Evolutionary conservation across 257 asterid species (phyloP).

Genomic region (Nicotiana obtusifolia): DNA sequence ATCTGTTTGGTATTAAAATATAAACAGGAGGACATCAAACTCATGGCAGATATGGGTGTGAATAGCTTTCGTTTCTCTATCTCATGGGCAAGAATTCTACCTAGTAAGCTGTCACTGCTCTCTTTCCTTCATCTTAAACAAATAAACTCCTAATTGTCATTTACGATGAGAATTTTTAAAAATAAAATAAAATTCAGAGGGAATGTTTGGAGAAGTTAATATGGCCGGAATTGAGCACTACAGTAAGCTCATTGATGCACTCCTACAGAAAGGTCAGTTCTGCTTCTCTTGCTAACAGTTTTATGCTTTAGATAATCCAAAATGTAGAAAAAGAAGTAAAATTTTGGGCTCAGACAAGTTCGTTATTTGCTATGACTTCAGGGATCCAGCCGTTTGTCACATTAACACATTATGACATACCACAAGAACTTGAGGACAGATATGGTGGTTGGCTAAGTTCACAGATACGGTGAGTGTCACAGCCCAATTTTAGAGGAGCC

Average conservation of each 20-base stretch:
- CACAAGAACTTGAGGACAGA: constrained; percentile 70
- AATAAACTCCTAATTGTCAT: neutral
- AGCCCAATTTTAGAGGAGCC: too few species aligned
- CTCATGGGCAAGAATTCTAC: constrained; percentile 21
- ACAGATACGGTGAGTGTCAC: constrained; percentile 21
- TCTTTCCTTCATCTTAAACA: neutral
- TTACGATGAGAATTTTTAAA: neutral
- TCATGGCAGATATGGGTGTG: constrained; percentile 14
- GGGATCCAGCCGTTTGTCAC: constrained; percentile 59
- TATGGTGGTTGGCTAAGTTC: constrained; percentile 63
- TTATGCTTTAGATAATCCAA: neutral
- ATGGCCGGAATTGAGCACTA: constrained; percentile 50
- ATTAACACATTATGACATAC: constrained; percentile 55
- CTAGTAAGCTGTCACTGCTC: neutral
- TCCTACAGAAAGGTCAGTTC: constrained; percentile 35
- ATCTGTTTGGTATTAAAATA: neutral
- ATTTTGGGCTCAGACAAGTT: neutral
- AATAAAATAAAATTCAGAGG: too few species aligned
- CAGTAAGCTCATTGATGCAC: constrained; percentile 51
- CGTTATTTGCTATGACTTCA: constrained; percentile 8
- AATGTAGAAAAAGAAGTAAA: too few species aligned
- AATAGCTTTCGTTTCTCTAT: constrained; percentile 17
- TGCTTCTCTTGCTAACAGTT: neutral
- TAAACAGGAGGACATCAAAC: constrained; percentile 12
- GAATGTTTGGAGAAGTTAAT: constrained; percentile 45